These are phyloP conservation scores for Trichosporon sp. DNA, from an alignment of 1,284 basidiomycete genomes.

Conservation along the genomic window DNA sequence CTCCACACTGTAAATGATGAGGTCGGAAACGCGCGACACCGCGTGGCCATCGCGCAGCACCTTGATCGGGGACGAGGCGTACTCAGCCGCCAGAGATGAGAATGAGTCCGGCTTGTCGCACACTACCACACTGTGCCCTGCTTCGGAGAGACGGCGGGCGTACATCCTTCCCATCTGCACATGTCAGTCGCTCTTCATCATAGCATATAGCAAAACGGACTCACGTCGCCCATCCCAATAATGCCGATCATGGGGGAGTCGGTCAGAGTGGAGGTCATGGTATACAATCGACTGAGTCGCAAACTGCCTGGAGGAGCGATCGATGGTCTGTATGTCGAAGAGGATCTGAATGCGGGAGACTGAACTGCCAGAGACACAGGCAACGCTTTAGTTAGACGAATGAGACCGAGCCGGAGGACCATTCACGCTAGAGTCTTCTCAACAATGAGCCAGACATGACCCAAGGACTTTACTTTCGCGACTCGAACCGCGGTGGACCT, in stretches of 20 bases:
- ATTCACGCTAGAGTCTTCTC: neutral
- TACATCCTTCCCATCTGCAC: slow-evolving; percentile 91
- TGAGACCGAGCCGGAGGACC: neutral
- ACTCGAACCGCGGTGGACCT: neutral
- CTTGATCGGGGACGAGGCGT: slow-evolving; percentile 56
- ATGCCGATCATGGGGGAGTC: slow-evolving; percentile 64
- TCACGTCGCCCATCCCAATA: slow-evolving; percentile 72
- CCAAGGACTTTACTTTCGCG: neutral
- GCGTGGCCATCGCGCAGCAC: slow-evolving; percentile 73
- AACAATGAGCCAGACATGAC: neutral
- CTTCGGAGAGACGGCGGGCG: slow-evolving; percentile 54
- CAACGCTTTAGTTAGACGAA: neutral
- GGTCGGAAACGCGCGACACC: slow-evolving; percentile 77
- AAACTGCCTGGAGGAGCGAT: neutral
- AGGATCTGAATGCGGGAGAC: neutral
- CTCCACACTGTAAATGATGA: slow-evolving; percentile 90
- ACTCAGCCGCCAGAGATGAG: slow-evolving; percentile 60
- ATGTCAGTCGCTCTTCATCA: neutral
- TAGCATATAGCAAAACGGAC: slow-evolving; percentile 11
- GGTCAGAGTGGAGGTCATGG: neutral
- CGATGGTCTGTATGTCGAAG: no score
- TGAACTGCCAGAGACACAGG: neutral
- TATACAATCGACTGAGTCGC: neutral
- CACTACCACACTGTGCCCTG: slow-evolving; percentile 66
- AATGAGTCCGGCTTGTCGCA: slow-evolving; percentile 81